Evolutionary conservation across 2,329 filamentous ascomycete species (phyloP).

Genomic region (Arthrobotrys entomopaga): DNA sequence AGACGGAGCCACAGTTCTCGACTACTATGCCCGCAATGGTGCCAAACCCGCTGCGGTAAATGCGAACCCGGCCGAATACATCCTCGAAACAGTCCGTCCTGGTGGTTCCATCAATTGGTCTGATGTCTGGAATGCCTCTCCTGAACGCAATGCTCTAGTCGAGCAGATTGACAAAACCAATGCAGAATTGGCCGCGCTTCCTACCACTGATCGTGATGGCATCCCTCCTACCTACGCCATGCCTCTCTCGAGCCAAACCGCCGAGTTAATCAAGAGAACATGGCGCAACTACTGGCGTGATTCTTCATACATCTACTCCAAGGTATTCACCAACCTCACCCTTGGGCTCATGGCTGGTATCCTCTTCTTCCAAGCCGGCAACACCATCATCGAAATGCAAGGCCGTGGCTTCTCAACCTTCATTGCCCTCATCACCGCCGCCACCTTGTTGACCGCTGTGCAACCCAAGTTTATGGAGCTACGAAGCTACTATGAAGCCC

Average conservation of each 20-base stretch:
- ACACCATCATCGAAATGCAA: slow-evolving; percentile 75
- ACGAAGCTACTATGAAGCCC: slow-evolving; percentile 76
- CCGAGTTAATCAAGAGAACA: slow-evolving; percentile 74
- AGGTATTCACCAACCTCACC: slow-evolving; percentile 69
- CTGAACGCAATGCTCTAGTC: slow-evolving; percentile 70
- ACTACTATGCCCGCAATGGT: slow-evolving; percentile 69
- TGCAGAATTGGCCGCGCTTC: slow-evolving; percentile 66
- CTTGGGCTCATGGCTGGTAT: slow-evolving; percentile 58
- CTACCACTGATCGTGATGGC: slow-evolving; percentile 61
- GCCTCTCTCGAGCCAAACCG: slow-evolving; percentile 71
- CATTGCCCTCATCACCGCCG: slow-evolving; percentile 73
- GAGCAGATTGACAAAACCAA: slow-evolving; percentile 75
- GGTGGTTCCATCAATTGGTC: slow-evolving; percentile 70
- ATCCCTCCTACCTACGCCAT: slow-evolving; percentile 72
- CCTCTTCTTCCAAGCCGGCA: slow-evolving; percentile 74
- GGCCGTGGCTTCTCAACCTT: slow-evolving; percentile 80
- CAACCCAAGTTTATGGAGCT: slow-evolving; percentile 82
- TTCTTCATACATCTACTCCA: slow-evolving; percentile 79
- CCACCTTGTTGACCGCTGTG: slow-evolving; percentile 77
- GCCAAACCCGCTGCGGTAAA: slow-evolving; percentile 54
- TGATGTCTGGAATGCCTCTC: slow-evolving; percentile 76
- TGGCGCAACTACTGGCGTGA: slow-evolving; percentile 81
- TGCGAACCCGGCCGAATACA: slow-evolving; percentile 65
- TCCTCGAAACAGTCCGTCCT: slow-evolving; percentile 64
- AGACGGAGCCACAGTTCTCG: slow-evolving; percentile 72